Conservation (phyloP, 495 filamentous ascomycete species). For the Glutinoglossum americanum region DNA sequence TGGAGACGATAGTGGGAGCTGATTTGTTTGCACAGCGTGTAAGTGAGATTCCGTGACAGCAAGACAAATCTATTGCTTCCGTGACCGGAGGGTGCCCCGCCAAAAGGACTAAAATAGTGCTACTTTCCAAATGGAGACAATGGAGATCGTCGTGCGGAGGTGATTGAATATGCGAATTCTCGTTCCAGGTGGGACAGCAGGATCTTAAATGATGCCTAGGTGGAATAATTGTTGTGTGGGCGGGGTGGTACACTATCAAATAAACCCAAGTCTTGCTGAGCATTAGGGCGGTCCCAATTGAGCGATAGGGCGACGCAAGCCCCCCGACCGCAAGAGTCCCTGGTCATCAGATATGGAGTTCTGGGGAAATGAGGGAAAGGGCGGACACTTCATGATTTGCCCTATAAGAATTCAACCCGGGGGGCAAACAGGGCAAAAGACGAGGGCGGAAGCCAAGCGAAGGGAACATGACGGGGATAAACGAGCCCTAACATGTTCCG, state of each 20-base stretch:
- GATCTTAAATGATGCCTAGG: not conserved
- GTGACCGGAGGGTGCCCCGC: not conserved
- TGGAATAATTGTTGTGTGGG: not conserved
- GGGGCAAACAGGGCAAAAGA: not conserved
- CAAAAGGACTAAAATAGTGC: not conserved
- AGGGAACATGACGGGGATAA: not conserved
- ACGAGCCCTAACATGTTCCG: not conserved
- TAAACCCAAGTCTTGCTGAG: not conserved
- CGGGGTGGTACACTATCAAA: not conserved
- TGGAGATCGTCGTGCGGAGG: not conserved
- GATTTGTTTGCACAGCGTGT: no score
- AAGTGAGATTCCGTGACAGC: not conserved
- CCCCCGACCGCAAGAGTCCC: not conserved
- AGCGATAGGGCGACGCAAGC: not conserved
- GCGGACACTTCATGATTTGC: not conserved
- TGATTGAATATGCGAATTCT: not conserved
- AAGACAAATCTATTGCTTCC: not conserved
- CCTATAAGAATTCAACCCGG: not conserved
- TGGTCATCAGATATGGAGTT: not conserved
- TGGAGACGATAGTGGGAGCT: no score
- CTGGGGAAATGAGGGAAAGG: not conserved
- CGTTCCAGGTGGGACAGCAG: not conserved
- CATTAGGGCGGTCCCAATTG: not conserved
- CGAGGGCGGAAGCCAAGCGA: not conserved
- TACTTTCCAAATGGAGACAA: not conserved